Conservation (phyloP, 2,329 filamentous ascomycete genomes). For the Aspergillus sp. region DNA sequence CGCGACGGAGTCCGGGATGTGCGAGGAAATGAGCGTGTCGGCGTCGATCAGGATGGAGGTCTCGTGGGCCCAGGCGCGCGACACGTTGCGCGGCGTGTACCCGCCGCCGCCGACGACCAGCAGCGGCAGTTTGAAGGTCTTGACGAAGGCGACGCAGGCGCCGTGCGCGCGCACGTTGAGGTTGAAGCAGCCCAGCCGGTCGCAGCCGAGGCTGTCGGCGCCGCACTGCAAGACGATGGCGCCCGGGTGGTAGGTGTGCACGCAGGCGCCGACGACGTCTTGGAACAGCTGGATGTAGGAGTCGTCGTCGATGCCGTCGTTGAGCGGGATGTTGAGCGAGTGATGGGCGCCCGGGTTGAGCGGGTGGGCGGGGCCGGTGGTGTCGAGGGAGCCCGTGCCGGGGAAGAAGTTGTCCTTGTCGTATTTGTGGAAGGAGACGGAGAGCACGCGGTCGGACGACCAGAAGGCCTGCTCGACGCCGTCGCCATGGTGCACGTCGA, state of each 20-base stretch:
- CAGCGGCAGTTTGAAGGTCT: conserved; percentile 67
- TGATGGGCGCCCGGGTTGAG: conserved; percentile 83
- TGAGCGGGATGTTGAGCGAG: conserved; percentile 78
- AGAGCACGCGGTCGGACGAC: conserved; percentile 82
- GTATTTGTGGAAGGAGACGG: conserved; percentile 93
- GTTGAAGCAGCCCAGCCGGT: conserved; percentile 91
- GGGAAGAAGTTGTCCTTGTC: conserved; percentile 79
- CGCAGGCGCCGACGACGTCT: conserved; percentile 64
- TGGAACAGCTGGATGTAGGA: conserved; percentile 83
- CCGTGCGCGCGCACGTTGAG: conserved; percentile 92
- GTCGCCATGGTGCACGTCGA: conserved; percentile 86
- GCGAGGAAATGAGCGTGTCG: conserved; percentile 58
- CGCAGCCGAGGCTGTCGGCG: conserved; percentile 86
- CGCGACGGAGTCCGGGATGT: conserved; percentile 69
- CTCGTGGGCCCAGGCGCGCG: conserved; percentile 93
- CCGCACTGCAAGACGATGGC: conserved; percentile 94
- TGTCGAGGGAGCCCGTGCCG: conserved; percentile 76
- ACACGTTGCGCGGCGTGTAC: conserved; percentile 93
- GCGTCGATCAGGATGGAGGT: conserved; percentile 79
- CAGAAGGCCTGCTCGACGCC: conserved; percentile 88
- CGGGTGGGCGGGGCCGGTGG: conserved; percentile 73
- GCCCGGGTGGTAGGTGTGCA: conserved; percentile 74
- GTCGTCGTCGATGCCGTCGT: conserved; percentile 83
- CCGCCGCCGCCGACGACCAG: conserved; percentile 90
- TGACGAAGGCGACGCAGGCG: conserved; percentile 81